phyloP scores from a whole-genome alignment of 2,329 filamentous ascomycete species.

The Furcasterigmium furcatum region DNA sequence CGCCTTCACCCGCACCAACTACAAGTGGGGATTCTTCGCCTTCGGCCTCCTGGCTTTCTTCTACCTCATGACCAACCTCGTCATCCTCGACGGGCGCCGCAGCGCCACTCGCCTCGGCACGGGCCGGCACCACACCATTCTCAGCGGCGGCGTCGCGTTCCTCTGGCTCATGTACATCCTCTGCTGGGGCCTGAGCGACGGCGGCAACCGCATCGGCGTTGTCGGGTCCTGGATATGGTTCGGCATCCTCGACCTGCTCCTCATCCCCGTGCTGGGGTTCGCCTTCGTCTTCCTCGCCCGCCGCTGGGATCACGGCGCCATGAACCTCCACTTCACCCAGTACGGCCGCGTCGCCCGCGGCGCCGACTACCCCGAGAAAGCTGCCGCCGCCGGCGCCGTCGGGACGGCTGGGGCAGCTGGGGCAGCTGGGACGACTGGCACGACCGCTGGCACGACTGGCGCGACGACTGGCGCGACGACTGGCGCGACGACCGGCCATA shows the following conservation, averaged over 20 bases:
- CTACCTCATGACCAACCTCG: slow-evolving; percentile 40
- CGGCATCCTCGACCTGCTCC: slow-evolving; percentile 48
- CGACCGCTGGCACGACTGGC: background rate
- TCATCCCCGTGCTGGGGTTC: slow-evolving; percentile 40
- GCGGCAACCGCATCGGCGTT: slow-evolving; percentile 46
- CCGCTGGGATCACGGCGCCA: slow-evolving; percentile 46
- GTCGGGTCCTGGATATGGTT: slow-evolving; percentile 47
- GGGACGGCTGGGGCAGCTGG: background rate
- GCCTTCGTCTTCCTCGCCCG: slow-evolving; percentile 39
- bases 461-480: background rate
- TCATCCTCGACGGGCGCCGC: slow-evolving; percentile 29
- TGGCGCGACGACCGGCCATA: background rate
- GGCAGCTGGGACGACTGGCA: background rate
- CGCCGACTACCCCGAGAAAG: slow-evolving; percentile 45
- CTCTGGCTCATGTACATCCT: slow-evolving; percentile 54
- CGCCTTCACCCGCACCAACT: slow-evolving; percentile 43
- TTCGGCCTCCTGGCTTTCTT: slow-evolving; percentile 46
- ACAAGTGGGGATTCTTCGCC: slow-evolving; percentile 57
- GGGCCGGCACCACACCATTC: slow-evolving; percentile 34
- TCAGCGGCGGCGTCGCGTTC: slow-evolving; percentile 33
- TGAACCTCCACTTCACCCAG: slow-evolving; percentile 53
- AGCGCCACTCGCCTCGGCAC: slow-evolving; percentile 35
- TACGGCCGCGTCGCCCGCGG: slow-evolving; percentile 45
- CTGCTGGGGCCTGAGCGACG: slow-evolving; percentile 49
- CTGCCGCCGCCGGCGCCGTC: slow-evolving; percentile 16